Percentiles rank a stretch among this genome's conserved stretches.
Evolutionary conservation across 2,329 filamentous ascomycete species (phyloP).

Genomic region (Lachnellula cervina): DNA sequence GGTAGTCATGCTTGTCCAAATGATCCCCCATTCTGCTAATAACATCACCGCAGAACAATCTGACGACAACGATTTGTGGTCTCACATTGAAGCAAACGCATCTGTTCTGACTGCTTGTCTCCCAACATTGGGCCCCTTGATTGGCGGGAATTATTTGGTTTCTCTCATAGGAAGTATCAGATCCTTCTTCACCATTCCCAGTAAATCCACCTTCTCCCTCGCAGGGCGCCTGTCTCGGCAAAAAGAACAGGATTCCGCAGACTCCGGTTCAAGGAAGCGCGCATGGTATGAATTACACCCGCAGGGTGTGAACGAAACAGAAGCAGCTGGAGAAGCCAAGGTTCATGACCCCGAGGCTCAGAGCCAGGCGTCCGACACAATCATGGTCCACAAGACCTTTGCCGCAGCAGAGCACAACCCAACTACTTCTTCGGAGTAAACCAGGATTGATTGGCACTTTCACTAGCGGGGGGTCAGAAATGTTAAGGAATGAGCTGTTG

Average conservation of each 20-base stretch:
- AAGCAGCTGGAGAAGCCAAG: not conserved
- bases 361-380: too few relatives aligned
- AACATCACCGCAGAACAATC: not conserved
- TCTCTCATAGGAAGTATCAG: not conserved
- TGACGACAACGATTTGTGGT: not conserved
- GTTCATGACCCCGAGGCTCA: not conserved
- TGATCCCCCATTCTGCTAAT: not conserved
- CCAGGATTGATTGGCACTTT: too few relatives aligned
- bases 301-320: not conserved
- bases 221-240: too few relatives aligned
- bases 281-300: not conserved
- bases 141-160: not conserved
- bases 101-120: not conserved
- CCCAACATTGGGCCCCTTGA: not conserved
- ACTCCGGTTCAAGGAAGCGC: not conserved
- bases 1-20: too few relatives aligned
- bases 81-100: not conserved
- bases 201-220: too few relatives aligned
- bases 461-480: too few relatives aligned
- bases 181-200: not conserved
- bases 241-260: not conserved
- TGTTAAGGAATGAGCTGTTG: too few relatives aligned
- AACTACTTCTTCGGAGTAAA: too few relatives aligned
- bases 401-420: too few relatives aligned
- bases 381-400: too few relatives aligned